These are phyloP conservation scores for Tremella fuciformis DNA, from an alignment of 768 basidiomycete genomes.

Conservation along the genomic window DNA sequence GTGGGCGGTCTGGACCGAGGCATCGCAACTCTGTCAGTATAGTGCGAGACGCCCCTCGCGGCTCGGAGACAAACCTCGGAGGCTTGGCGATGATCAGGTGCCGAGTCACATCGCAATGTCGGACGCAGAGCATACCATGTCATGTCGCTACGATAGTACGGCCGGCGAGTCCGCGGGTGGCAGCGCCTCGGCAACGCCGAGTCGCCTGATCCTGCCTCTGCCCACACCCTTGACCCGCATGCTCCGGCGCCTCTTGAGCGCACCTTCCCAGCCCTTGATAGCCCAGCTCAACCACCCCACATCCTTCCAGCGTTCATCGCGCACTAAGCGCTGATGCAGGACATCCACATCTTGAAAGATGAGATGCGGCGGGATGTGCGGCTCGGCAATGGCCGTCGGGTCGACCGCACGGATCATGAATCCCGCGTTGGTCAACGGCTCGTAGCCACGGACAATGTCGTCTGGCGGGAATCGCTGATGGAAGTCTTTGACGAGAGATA, in stretches of 20 bases:
- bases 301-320: conserved; percentile 28
- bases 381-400: conserved; percentile 64
- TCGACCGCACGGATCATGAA: conserved; percentile 64
- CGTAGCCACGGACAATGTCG: conserved; percentile 52
- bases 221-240: not conserved
- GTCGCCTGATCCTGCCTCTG: conserved; percentile 24
- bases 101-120: too few species aligned
- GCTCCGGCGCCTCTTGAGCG: conserved; percentile 5
- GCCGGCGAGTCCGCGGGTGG: too few species aligned
- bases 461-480: conserved; percentile 64
- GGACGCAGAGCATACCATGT: too few species aligned
- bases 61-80: too few species aligned
- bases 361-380: conserved; percentile 73
- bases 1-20: too few species aligned
- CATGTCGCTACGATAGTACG: too few species aligned
- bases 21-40: too few species aligned
- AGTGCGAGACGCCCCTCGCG: too few species aligned
- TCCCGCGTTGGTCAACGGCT: conserved; percentile 54
- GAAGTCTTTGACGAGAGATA: conserved; percentile 62
- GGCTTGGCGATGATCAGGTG: too few species aligned
- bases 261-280: not conserved
- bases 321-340: conserved; percentile 69
- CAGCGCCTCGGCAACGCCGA: not conserved
- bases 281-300: conserved; percentile 11
- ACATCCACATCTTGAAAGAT: conserved; percentile 73